Evolutionary conservation across 371 early-diverging fungal species (phyloP), one percentile per base, ranked within the genome.

Genomic region (Dinochytrium kinnereticum): DNA sequence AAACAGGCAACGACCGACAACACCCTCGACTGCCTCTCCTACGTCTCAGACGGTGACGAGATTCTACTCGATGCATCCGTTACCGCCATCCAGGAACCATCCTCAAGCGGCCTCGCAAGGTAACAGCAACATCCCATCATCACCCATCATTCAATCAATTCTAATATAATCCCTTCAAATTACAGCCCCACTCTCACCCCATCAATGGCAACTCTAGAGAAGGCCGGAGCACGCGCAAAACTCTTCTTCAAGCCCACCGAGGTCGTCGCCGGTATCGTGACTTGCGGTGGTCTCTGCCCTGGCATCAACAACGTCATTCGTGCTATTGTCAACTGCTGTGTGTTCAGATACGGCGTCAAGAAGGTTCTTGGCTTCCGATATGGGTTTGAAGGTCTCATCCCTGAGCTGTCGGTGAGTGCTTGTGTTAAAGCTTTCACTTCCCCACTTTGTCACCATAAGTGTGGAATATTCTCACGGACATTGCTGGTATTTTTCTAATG

Each of bases 291-390:
- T 31, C 53, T 76, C 17, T 78, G 78, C 33, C 79, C 79, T 17
- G 79, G 64, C n/a, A 53, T 79, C 38, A 79, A 79, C 73, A 71
- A 79, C 59, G 79, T 79, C 55, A 72, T 79, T 37, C 66, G 79
- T 0, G 51, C 50, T n/a, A 26, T 75, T 10, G 78, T 75, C 40
- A 57, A 72, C 38, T 53, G 33, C 10, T 67, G 71, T 13, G 21
- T 19, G 38, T 80, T 67, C 73, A 61, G 78, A 1, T 80, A 80
- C 68, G 68, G 65, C 38, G 78, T 78, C 17, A 31, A 72, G 66
- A 28, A 55, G 24, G 53, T 77, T 51, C 17, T 75, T 51, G 80
- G 80, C 30, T 77, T 77, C 78, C 19, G 39, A 24, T 79, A 67
- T 38, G 79, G 76, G 5, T 76, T 64, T 64, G 76, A 69, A 28